Percentiles rank a stretch among this genome's conserved stretches.
phyloP scores from a whole-genome alignment of 345 rosid species.

The Erysimum cheiranthoides region DNA sequence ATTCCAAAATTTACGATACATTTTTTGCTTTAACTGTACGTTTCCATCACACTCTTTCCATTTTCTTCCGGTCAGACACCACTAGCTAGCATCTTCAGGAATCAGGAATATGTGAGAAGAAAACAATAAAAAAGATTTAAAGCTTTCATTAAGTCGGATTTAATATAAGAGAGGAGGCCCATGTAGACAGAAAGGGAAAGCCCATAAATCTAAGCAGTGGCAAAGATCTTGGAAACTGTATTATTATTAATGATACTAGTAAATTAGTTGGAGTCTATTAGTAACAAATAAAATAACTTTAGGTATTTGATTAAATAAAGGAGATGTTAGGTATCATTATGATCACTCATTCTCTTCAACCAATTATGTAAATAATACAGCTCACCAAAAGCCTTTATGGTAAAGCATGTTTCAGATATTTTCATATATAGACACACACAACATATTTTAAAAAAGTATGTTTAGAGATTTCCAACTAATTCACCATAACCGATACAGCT shows the following conservation, averaged over 20 bases:
- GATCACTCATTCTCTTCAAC: constrained; percentile 39
- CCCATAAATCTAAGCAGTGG: constrained; percentile 23
- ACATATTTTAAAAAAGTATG: not conserved
- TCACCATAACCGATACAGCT: constrained; percentile 35
- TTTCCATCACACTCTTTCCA: not conserved
- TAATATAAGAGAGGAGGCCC: constrained; percentile 23
- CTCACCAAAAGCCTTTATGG: constrained; percentile 43
- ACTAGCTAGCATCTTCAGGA: not conserved
- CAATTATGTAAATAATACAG: constrained; percentile 39
- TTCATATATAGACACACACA: constrained; percentile 17
- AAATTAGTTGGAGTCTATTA: not conserved
- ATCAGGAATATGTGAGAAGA: not conserved
- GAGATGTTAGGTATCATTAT: constrained; percentile 42
- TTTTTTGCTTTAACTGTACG: not conserved
- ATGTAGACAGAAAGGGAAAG: constrained; percentile 18
- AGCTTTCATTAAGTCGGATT: not conserved
- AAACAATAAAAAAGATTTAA: not conserved
- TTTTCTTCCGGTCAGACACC: not conserved
- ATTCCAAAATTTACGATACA: not conserved
- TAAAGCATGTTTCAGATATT: constrained; percentile 44
- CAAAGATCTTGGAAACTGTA: not conserved
- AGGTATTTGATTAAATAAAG: constrained; percentile 30
- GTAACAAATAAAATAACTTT: constrained; percentile 13
- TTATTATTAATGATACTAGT: not conserved
- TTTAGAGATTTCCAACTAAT: constrained; percentile 38